Base-by-base conservation (phyloP, 768 basidiomycete genomes). In the Lentinula aciculospora region DNA sequence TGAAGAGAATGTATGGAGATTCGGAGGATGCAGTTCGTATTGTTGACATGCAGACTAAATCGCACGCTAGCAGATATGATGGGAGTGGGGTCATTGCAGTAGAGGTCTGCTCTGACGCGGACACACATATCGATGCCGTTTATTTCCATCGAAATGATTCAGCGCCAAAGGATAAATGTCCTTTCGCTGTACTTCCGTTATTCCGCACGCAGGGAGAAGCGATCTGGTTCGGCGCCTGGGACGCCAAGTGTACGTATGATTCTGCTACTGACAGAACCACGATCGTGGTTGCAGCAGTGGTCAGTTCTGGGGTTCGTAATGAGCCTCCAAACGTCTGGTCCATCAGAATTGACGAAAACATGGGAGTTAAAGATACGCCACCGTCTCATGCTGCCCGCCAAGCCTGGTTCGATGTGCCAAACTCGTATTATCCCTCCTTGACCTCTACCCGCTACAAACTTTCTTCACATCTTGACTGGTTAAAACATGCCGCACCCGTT, bases 31-130 rank as follows among this genome's bases (percentile, higher is more conserved):
- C 63, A 0, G 70, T 80, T 9, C 61, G 62, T 17, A 71, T 76
- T 53, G 66, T 79, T 21, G 69, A 74, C 49, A 70, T 70, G 53
- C 49, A 50, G 9, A 34, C 49, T 4, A 50, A 32, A 23, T 17
- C 15, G 8, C 21, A 5, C 21, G 12, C 31, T 2, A 50, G 19
- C n/a, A 21, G 8, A 34, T 15, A 50, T 25, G 49, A 3, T 2
- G 49, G 29, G 21, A 59, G 64, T 32, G 63, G 58, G 19, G 62
- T 64, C 45, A 62, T 73, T 29, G 64, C 67, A 1, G 65, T 74
- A 42, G 70, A 75, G 60, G 75, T 77, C 23, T 79, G 76, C 71
- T 71, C 61, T 37, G 67, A 79, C 28, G 72, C 76, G 58, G 69
- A 72, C 48, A 76, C 74, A 0, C 71, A 75, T 53, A 72, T 76